Percentiles rank a stretch among this genome's conserved stretches.
Evolutionary conservation across 257 asterid species (phyloP).

Genomic region (Leonotis leonurus): DNA sequence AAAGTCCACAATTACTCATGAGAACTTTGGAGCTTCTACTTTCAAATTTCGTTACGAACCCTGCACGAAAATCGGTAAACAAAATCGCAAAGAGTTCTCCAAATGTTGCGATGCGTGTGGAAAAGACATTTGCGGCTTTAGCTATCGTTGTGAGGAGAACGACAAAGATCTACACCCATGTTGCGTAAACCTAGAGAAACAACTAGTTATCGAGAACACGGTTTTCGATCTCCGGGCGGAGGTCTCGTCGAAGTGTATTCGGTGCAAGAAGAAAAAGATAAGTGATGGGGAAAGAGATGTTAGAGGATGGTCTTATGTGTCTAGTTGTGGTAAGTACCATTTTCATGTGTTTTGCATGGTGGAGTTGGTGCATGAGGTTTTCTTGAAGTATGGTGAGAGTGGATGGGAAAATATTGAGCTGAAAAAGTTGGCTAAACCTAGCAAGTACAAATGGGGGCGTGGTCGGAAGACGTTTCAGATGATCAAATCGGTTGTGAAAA

Average conservation of each 20-base stretch:
- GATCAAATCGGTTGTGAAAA: slow-evolving; percentile 16
- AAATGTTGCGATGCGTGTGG: slow-evolving; percentile 31
- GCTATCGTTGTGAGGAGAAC: slow-evolving; percentile 14
- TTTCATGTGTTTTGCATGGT: slow-evolving; percentile 29
- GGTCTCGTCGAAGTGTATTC: slow-evolving; percentile 15
- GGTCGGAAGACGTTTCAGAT: background rate
- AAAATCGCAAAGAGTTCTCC: background rate
- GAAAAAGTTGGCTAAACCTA: background rate
- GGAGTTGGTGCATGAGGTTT: slow-evolving; percentile 22
- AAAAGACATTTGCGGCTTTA: slow-evolving; percentile 21
- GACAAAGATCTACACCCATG: slow-evolving; percentile 22
- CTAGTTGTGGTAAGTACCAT: slow-evolving; percentile 9
- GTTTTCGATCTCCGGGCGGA: slow-evolving; percentile 13
- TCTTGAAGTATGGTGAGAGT: slow-evolving; percentile 9
- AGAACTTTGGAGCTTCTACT: background rate
- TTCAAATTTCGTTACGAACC: background rate
- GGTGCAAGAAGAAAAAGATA: slow-evolving; percentile 19
- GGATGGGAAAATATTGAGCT: slow-evolving; percentile 10
- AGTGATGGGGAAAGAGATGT: slow-evolving; percentile 8
- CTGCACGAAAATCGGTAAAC: background rate
- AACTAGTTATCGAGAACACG: background rate
- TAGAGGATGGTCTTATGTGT: slow-evolving; percentile 23
- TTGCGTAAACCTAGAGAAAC: slow-evolving; percentile 17
- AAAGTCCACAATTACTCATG: background rate
- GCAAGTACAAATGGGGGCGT: background rate